Conservation (phyloP, 768 basidiomycete genomes). For the Xerocomus potaroensis region DNA sequence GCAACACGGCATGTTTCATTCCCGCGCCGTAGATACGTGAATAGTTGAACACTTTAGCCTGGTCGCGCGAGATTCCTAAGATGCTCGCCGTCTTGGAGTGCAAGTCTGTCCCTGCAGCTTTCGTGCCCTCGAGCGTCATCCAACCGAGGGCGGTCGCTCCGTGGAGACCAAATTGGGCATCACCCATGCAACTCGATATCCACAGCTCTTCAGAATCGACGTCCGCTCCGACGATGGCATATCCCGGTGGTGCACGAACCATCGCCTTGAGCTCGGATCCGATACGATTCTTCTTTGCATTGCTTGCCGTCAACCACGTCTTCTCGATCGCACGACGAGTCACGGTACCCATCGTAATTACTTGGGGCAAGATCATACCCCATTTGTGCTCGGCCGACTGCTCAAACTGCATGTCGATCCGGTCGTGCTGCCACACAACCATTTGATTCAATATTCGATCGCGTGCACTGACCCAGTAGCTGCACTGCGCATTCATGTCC, state of each 20-base stretch:
- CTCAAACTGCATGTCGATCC: conserved; percentile 50
- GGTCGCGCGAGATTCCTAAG: conserved; percentile 87
- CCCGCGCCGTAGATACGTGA: conserved; percentile 99
- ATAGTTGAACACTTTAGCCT: conserved; percentile 98
- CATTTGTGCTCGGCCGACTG: conserved; percentile 44
- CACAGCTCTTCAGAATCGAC: conserved; percentile 99
- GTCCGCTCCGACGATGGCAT: conserved; percentile 94
- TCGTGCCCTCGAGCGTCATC: conserved; percentile 99
- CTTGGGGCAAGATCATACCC: conserved; percentile 93
- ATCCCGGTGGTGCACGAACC: conserved; percentile 91
- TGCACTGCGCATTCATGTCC: conserved; percentile 90
- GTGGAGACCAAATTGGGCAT: conserved; percentile 95
- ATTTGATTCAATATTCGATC: conserved; percentile 91
- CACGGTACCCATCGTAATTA: conserved; percentile 98
- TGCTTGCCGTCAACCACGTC: conserved; percentile 97
- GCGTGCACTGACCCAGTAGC: conserved; percentile 94
- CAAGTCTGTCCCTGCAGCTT: conserved; percentile 89
- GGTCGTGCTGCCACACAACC: conserved; percentile 75
- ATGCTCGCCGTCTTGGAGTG: conserved; percentile 96
- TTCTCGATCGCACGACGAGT: conserved; percentile 96
- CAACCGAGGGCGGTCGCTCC: conserved; percentile 96
- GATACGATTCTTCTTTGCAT: conserved; percentile 96
- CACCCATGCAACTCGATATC: conserved; percentile 99
- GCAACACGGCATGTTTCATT: conserved; percentile 85
- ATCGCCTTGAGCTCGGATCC: conserved; percentile 98